Base-by-base conservation (phyloP, 1,284 basidiomycete genomes). In the Wallemia mellicola region DNA sequence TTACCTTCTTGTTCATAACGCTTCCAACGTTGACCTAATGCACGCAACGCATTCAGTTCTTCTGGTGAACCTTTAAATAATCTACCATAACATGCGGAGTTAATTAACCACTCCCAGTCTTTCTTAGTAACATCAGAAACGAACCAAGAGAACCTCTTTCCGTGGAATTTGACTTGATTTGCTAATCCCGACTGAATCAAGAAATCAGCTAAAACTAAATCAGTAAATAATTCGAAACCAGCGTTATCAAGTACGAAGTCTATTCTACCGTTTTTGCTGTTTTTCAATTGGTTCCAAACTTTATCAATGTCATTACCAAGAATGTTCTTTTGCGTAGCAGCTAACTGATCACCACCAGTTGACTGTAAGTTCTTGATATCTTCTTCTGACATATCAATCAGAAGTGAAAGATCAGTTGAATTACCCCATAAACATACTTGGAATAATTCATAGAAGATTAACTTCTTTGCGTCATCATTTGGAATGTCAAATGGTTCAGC, bases 371-470 rank as follows among this genome's bases (percentile, higher is more conserved):
- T 80, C 72, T 92, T 92, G 73, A 98, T 95, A 70, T 96, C 91
- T 55, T 96, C 91, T 71, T 96, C 91, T 15, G 86, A 87, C 91
- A 95, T 95, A 73, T 96, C 88, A 73, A 95, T 96, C 60, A 96
- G 76, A 28, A 96, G 77, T 1, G 87, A 92, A 60, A 96, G 75
- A 71, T 96, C 91, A 61, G 92, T 96, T n/a, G 87, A 86, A 72
- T 92, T 92, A 19, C 87, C 87, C 86, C 87, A 91, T 24, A 92
- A 75, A 67, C 86, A 91, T 61, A 94, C 86, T 85, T 60, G 60
- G 26, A 33, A 27, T 28, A 61, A 73, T 71, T 98, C 92, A 61
- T 83, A 75, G 76, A 96, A 98, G 77, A 94, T 81, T 59, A 89
- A 73, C 60, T 86, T 80, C 68, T 86, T 80, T n/a, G 81, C 80